Evolutionary conservation across 495 filamentous ascomycete species (phyloP).

Genomic region (Aspergillus sclerotioniger): DNA sequence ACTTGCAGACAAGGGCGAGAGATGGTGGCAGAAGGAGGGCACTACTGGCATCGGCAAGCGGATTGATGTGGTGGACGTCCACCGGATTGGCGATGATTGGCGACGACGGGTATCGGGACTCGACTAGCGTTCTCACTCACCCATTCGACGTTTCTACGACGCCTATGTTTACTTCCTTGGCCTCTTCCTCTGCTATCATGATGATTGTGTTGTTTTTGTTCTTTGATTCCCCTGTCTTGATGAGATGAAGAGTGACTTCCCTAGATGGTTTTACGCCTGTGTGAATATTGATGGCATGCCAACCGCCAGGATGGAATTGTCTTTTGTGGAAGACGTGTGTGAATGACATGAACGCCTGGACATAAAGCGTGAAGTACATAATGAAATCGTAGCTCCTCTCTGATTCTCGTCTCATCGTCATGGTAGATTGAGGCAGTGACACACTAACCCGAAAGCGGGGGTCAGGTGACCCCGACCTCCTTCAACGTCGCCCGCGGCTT

Average conservation of each 20-base stretch:
- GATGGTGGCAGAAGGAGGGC: conserved; percentile 82
- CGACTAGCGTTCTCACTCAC: conserved; percentile 49
- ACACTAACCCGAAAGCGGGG: conserved; percentile 23
- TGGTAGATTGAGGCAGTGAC: neutral
- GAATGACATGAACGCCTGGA: no score
- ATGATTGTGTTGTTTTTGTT: conserved; percentile 23
- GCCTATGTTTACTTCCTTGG: conserved; percentile 25
- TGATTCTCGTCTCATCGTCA: neutral
- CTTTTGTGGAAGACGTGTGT: no score
- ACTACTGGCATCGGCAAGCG: conserved; percentile 82
- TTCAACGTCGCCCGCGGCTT: conserved; percentile 41
- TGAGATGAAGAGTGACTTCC: conserved; percentile 20
- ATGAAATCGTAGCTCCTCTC: neutral
- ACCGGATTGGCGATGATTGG: conserved; percentile 81
- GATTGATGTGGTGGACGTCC: conserved; percentile 79
- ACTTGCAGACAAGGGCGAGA: conserved; percentile 54
- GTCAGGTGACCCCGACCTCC: conserved; percentile 35
- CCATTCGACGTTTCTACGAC: conserved; percentile 32
- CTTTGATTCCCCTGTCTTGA: conserved; percentile 37
- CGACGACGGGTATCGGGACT: conserved; percentile 65
- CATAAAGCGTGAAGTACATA: no score
- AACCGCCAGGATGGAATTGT: neutral
- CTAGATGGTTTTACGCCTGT: neutral
- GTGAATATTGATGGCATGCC: conserved; percentile 12
- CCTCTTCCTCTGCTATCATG: conserved; percentile 13